Base-by-base conservation (phyloP, 495 filamentous ascomycete genomes). In the Neurospora sp. region DNA sequence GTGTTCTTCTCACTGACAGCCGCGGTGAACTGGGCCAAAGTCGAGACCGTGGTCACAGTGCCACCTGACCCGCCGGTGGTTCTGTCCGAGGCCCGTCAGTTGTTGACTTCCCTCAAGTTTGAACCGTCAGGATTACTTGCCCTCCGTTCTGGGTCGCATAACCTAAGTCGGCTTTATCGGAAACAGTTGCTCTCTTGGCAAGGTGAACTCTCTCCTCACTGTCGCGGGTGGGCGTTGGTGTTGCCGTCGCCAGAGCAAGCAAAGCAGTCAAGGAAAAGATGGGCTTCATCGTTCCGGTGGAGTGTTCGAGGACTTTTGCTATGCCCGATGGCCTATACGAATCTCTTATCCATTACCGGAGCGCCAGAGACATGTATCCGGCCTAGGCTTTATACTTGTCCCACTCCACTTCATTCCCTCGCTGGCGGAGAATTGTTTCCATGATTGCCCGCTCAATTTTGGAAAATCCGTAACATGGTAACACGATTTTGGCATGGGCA, bases 41-140 rank as follows among this genome's bases (percentile, higher is more conserved):
- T 85, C 2, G 87, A 87, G 69, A 90, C 89, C 9, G 87, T 89
- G 12, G 85, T 87, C 7, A 86, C 88, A 2, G 82, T 85, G 70
- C 89, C 89, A 16, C 88, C 87, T 39, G 81, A 78, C 71, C 89
- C 89, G 42, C 89, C 89, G n/a, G 82, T 90, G 20, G 88, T 90
- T 16, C 79, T 78, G 73, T 71, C 7, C 53, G 53, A 61, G 14
- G 27, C 2, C 6, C 35, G 27, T 61, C 27, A 61, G 27, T 35
- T 31, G 27, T 35, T 61, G 53, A 27, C 53, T 31, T 61, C 22
- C 1, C 27, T 16, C 14, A 35, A 61, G 6, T 16, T 61, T 35
- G 27, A 35, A 70, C 4, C 16, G 22, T 53, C 10, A n/a, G n/a
- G 18, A 9, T 72, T 16, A n/a, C 37, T 45, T 71, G 44, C 73